Conservation (phyloP, 257 asterid species). For the Nicotiana attenuata region DNA sequence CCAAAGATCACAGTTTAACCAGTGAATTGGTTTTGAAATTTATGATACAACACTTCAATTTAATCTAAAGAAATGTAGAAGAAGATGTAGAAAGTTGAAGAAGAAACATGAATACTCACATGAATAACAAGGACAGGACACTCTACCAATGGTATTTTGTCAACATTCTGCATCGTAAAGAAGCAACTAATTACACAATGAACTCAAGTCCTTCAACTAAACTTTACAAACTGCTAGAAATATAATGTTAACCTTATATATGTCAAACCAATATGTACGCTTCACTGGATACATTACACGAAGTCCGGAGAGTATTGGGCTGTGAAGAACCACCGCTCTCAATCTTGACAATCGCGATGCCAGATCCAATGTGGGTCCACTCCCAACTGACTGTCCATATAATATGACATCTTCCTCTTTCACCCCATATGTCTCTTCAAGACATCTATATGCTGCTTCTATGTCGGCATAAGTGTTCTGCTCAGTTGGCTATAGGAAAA, state of each 20-base stretch:
- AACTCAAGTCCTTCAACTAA: conserved; percentile 13
- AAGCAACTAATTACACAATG: conserved; percentile 4
- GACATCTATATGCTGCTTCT: conserved; percentile 90
- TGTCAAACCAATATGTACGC: conserved; percentile 95
- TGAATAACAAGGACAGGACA: conserved; percentile 92
- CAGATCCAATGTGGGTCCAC: conserved; percentile 92
- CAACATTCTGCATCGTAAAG: conserved; percentile 65
- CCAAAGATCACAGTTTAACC: not conserved
- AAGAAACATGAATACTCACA: conserved; percentile 44
- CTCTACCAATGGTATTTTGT: conserved; percentile 74
- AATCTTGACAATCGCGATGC: conserved; percentile 72
- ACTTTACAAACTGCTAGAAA: not conserved
- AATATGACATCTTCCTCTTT: conserved; percentile 81
- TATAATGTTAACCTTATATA: conserved; percentile 58
- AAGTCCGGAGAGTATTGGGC: conserved; percentile 87
- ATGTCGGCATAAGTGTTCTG: conserved; percentile 88
- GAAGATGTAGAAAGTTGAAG: not conserved
- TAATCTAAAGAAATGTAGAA: not conserved
- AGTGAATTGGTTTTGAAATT: not conserved
- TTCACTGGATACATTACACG: conserved; percentile 97
- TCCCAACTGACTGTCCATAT: conserved; percentile 98
- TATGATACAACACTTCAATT: not conserved
- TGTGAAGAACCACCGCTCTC: conserved; percentile 96
- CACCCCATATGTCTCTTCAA: conserved; percentile 68
- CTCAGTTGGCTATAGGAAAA: conserved; percentile 68